A percentile compares a stretch with the other conserved stretches of the same genome.
Evolutionary conservation across 2,329 filamentous ascomycete genomes (phyloP).

Genomic region (Hypoxylon sp.): DNA sequence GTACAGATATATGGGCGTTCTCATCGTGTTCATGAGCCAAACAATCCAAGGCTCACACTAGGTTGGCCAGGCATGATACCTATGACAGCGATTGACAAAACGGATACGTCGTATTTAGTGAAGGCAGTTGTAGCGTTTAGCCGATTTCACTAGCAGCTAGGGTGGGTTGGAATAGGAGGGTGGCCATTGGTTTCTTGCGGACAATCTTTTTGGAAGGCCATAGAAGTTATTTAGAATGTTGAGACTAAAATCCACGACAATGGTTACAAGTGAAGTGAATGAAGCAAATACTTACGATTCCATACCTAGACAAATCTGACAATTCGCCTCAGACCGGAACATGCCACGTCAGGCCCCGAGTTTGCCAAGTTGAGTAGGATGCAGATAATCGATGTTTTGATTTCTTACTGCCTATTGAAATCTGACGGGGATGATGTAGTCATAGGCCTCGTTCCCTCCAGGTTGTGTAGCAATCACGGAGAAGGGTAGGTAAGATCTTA

Average conservation of each 20-base stretch:
- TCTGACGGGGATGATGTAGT: too few relatives aligned
- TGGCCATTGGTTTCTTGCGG: background rate
- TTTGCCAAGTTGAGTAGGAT: background rate
- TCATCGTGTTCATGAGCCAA: constrained; percentile 31
- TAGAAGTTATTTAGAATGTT: background rate
- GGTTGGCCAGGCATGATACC: background rate
- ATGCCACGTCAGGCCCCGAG: background rate
- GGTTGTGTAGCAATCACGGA: too few relatives aligned
- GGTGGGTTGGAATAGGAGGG: too few relatives aligned
- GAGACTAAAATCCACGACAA: too few relatives aligned
- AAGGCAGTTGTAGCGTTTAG: background rate
- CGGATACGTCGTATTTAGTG: background rate
- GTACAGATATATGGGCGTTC: constrained; percentile 32
- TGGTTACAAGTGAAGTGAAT: too few relatives aligned
- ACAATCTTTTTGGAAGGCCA: background rate
- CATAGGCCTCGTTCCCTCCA: too few relatives aligned
- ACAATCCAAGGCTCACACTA: constrained; percentile 13
- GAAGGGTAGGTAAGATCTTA: background rate
- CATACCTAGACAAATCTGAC: background rate
- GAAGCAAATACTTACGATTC: too few relatives aligned
- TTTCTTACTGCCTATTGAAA: too few relatives aligned
- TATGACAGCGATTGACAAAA: background rate
- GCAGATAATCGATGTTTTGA: background rate
- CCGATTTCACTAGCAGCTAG: too few relatives aligned
- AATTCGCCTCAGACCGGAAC: background rate